Evolutionary conservation across 169 alveolate species (phyloP), one percentile per base, ranked within the genome.

Genomic region (Eimeria zaria): DNA sequence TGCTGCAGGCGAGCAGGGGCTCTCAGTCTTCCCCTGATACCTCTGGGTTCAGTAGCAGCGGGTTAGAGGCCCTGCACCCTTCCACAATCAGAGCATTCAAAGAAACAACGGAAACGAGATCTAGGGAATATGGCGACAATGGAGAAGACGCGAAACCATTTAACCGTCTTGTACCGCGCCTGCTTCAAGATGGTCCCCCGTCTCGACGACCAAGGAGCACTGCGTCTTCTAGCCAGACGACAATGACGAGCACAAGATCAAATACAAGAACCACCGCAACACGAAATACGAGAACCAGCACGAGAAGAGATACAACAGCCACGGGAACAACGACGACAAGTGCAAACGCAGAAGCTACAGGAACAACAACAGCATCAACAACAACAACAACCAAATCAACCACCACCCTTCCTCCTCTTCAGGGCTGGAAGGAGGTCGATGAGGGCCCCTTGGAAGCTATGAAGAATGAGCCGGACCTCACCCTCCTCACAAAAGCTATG

Each of bases 381-480:
- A 88, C 81, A 7, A 24, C 41, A 44, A 14, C 92, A 20, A 88
- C 69, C 1, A 39, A n/a, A 2, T 6, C 85, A 4, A 51, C 84
- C 3, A 71, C 69, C 67, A 41, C 95, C 2, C 69, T 18, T 44
- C 74, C 92, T 81, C 60, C 95, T 27, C 84, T 71, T 36, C 53
- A 67, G 27, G 95, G 95, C 73, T 41, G 78, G 73, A 88, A 88
- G 71, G 85, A 62, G 18, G 78, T 71, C 8, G 69, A 67, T 16
- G 80, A 88, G 39, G 53, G 58, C 69, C 84, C 95, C 36, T 62
- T 88, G 46, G 95, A 88, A 1, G 95, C 95, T 5, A 27, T 88
- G 20, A 71, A 88, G n/a, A 71, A 88, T 33, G 95, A 88, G 44
- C 53, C 48, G n/a, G 95, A 88, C 53, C 95, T 88, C 71, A 36